Conservation (phyloP, 495 filamentous ascomycete species). For the Tetracladium setigerum region DNA sequence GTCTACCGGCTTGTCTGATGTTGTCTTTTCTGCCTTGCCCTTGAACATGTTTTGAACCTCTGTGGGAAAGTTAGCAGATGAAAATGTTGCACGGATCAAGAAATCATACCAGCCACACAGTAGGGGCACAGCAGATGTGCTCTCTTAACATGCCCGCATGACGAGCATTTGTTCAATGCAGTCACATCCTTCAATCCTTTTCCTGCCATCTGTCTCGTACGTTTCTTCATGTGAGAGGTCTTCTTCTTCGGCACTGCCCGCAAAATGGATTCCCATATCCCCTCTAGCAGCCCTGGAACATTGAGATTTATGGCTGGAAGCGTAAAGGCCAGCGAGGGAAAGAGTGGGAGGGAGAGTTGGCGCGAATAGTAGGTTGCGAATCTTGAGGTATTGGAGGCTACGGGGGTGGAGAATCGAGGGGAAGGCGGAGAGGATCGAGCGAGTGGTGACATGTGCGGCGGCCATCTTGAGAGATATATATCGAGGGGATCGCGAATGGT, state of each 20-base stretch:
- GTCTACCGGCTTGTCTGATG: constrained; percentile 7
- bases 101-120: constrained; percentile 57
- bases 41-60: constrained; percentile 29
- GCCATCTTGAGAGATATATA: constrained; percentile 29
- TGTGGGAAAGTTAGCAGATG: constrained; percentile 11
- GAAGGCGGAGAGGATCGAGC: constrained; percentile 30
- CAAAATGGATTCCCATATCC: constrained; percentile 87
- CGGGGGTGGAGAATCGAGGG: constrained; percentile 29
- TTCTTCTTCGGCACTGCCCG: constrained; percentile 97
- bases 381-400: constrained; percentile 31
- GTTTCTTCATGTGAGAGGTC: constrained; percentile 93
- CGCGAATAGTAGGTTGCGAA: constrained; percentile 29
- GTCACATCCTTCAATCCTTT: constrained; percentile 90
- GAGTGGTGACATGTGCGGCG: constrained; percentile 27
- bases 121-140: constrained; percentile 80
- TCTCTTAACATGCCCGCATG: constrained; percentile 80
- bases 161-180: constrained; percentile 75
- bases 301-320: constrained; percentile 50
- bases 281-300: constrained; percentile 50
- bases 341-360: constrained; percentile 31
- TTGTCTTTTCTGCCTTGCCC: constrained; percentile 3
- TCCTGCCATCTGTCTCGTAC: constrained; percentile 85
- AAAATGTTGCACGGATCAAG: not conserved
- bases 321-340: constrained; percentile 42
- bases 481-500: not conserved